Evolutionary conservation across 202 grass and related monocot species (phyloP), one percentile per base, ranked within the genome.

Genomic region (Digitaria exilis): DNA sequence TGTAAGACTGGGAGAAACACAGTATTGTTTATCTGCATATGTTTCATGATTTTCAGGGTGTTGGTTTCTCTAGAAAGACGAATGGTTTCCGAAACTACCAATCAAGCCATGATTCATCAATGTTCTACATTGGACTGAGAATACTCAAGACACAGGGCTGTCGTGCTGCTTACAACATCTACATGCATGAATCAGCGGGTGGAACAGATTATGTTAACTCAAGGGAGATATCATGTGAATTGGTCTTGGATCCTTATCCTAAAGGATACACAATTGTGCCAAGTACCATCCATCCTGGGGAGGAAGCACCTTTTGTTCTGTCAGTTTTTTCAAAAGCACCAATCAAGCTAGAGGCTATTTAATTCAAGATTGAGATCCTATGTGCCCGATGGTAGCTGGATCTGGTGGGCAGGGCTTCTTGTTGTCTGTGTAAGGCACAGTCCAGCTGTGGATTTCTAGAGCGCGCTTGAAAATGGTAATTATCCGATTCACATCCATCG

Each of bases 181-280:
- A 99, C 84, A 88, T 99, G 87, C 96, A 99, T 87, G 96, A 99
- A 84, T 96, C 93, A 17, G 96, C 89, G 24, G 96, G 96, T 14
- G 96, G 96, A 79, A 96, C 96, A 63, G 96, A 99, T 88, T 99
- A 99, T 21, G 93, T 99, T 12, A 99, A 99, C 61, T 99, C 93
- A 19, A 96, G 96, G 84, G 96, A 99, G 71, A 93, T 99, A 79
- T 99, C 96, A 43, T 99, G 96, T 84, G 96, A 99, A 86, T 69
- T 99, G 46, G 89, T 99, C 37, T 87, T 99, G 72, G 96, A 99
- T 54, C 96, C 96, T 48, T 99, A 99, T 80, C 91, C 93, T 5
- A 96, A 99, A 84, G 96, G 96, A 78, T 99, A 99, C 75, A 99
- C 96, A 25, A 99, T 99, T 73, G 91, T 99, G 65, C 96, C 96